phyloP scores from a whole-genome alignment of 768 basidiomycete species.

The Termitomyces sp. region DNA sequence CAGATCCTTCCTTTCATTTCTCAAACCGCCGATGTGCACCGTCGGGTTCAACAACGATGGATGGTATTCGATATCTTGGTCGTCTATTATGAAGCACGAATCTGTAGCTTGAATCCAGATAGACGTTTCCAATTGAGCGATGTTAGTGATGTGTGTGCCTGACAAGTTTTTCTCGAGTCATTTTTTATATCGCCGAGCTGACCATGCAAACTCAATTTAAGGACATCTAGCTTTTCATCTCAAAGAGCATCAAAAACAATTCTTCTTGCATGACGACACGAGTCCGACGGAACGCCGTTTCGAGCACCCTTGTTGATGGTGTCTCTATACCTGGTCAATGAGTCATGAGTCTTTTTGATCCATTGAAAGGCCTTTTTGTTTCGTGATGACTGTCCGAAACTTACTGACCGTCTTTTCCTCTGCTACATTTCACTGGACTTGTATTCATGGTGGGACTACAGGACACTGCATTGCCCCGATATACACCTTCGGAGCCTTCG shows the following conservation, averaged over 20 bases:
- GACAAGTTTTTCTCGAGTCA: constrained; percentile 10
- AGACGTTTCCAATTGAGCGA: neutral
- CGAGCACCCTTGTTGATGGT: neutral
- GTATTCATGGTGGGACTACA: neutral
- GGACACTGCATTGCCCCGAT: constrained; percentile 33
- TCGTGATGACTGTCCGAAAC: neutral
- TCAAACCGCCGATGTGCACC: neutral
- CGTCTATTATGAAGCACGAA: neutral
- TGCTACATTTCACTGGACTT: neutral
- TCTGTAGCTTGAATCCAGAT: neutral
- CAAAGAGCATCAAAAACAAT: neutral
- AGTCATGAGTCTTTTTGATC: neutral
- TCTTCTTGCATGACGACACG: neutral
- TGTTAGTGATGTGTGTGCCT: neutral
- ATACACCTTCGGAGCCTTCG: constrained; percentile 46
- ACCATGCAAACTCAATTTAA: neutral
- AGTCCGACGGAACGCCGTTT: neutral
- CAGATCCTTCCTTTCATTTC: neutral
- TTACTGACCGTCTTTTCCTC: neutral
- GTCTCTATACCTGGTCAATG: neutral
- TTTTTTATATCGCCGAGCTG: neutral
- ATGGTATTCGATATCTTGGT: neutral
- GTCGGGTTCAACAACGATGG: no score
- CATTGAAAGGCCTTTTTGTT: neutral
- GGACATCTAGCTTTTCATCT: neutral